phyloP scores from a whole-genome alignment of 2,329 filamentous ascomycete species.

The Didymosphaeria variabile region DNA sequence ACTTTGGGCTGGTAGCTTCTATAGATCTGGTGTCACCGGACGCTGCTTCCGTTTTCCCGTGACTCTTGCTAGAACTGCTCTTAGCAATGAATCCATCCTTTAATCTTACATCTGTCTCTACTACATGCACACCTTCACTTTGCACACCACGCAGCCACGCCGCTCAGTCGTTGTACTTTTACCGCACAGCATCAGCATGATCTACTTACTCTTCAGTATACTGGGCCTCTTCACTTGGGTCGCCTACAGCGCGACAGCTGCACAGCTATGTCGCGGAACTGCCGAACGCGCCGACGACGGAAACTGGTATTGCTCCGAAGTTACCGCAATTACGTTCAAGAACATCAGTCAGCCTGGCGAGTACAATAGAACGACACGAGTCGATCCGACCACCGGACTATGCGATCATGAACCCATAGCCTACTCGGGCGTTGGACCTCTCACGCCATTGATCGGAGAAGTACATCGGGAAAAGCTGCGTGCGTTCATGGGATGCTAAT shows the following conservation, averaged over 20 bases:
- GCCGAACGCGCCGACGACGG: constrained; percentile 52
- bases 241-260: constrained; percentile 35
- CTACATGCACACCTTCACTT: not conserved
- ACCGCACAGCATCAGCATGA: constrained; percentile 30
- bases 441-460: constrained; percentile 75
- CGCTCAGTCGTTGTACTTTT: not conserved
- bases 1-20: not conserved
- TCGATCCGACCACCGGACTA: constrained; percentile 63
- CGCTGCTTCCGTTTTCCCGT: not conserved
- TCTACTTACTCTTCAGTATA: constrained; percentile 25
- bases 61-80: not conserved
- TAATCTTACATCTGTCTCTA: not conserved
- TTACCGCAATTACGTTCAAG: constrained; percentile 73
- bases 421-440: constrained; percentile 68
- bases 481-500: constrained; percentile 11
- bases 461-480: constrained; percentile 57
- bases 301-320: constrained; percentile 73
- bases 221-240: constrained; percentile 21
- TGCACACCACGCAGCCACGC: constrained; percentile 1
- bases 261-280: constrained; percentile 45
- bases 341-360: constrained; percentile 67
- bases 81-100: not conserved
- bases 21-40: not conserved
- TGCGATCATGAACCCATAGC: constrained; percentile 63
- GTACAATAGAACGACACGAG: constrained; percentile 71